These are phyloP conservation scores for Babesia bigemina DNA, from an alignment of 169 alveolate species.

Conservation along the genomic window DNA sequence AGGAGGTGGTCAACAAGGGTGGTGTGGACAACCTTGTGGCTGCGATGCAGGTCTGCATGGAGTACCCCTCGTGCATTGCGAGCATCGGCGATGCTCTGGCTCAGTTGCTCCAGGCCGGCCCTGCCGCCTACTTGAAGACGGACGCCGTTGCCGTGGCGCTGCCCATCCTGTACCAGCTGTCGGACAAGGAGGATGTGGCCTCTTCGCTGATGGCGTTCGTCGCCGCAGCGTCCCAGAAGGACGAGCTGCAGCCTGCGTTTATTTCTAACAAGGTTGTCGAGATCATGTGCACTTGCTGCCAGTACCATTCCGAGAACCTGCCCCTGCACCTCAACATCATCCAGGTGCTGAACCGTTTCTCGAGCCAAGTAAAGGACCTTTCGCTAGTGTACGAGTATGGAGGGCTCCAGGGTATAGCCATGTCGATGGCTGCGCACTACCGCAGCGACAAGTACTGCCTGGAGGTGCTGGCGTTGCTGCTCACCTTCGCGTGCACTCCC, in stretches of 20 bases:
- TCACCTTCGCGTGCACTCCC: conserved; percentile 79
- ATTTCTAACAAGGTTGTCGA: conserved; percentile 86
- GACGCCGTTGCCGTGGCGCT: conserved; percentile 80
- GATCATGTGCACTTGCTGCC: conserved; percentile 87
- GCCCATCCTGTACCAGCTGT: conserved; percentile 82
- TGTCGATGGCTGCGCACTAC: conserved; percentile 79
- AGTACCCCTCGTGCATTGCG: conserved; percentile 79
- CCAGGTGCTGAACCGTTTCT: conserved; percentile 81
- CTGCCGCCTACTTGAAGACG: conserved; percentile 72
- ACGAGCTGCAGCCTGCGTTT: conserved; percentile 84
- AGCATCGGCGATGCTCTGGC: conserved; percentile 84
- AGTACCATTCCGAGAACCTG: conserved; percentile 84
- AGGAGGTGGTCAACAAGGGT: conserved; percentile 80
- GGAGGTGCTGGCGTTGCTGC: conserved; percentile 82
- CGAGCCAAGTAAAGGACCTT: conserved; percentile 80
- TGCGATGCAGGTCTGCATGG: conserved; percentile 84
- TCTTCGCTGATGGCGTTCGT: conserved; percentile 71
- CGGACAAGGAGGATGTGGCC: conserved; percentile 82
- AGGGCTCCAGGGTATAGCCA: conserved; percentile 86
- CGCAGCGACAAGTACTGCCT: conserved; percentile 76
- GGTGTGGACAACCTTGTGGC: conserved; percentile 87
- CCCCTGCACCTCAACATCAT: conserved; percentile 82
- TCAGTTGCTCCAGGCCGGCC: conserved; percentile 75
- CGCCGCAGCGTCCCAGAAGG: conserved; percentile 84
- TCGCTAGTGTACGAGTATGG: conserved; percentile 87